Base-by-base conservation (phyloP, 768 basidiomycete species). In the Amanita subjunquillea region DNA sequence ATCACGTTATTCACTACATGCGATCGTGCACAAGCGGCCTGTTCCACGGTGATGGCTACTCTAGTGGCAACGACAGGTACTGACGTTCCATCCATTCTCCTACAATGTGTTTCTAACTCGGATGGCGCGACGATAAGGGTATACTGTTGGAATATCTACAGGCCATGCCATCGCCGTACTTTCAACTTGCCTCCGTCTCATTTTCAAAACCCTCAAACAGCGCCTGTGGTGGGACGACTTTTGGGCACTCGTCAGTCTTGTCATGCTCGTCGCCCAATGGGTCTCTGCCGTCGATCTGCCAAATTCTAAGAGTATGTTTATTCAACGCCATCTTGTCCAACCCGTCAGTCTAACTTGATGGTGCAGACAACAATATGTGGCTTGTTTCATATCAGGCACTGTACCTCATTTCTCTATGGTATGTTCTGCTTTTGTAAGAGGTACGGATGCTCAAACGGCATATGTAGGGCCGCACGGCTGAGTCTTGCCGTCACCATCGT, bases 401-500 rank as follows among this genome's bases (percentile, higher is more conserved):
- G 6, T 51, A 30, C 13, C 13, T 40, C 34, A 25, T 44, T 2
- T 52, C 43, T 5, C 36, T 56, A 3, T 56, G 56, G 56, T 56
- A 22, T 9, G 54, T 55, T 34, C 37, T 17, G 0, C 22, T 8
- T 32, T n/a, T 25, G 8, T 32, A 27, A n/a, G 20, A 38, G n/a
- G 10, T 17, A 27, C 1, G 36, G 40, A 20, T 48, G 15, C 29
- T 38, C 23, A 30, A 17, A 39, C 37, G n/a, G 22, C 29, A 15
- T 32, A 23, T 13, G 7, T n/a, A 57, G 56, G 56, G 37, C 54
- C 8, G 48, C 56, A 3, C 44, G 57, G 8, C 17, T 53, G 2
- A 57, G 56, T 22, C 27, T 63, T 23, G 60, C 60, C n/a, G 58
- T 62, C 10, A 59, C 59, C 1, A 59, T 63, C n/a, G 57, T 61